Conservation (phyloP, 139 green algal species). For the Chlorella sp. region DNA sequence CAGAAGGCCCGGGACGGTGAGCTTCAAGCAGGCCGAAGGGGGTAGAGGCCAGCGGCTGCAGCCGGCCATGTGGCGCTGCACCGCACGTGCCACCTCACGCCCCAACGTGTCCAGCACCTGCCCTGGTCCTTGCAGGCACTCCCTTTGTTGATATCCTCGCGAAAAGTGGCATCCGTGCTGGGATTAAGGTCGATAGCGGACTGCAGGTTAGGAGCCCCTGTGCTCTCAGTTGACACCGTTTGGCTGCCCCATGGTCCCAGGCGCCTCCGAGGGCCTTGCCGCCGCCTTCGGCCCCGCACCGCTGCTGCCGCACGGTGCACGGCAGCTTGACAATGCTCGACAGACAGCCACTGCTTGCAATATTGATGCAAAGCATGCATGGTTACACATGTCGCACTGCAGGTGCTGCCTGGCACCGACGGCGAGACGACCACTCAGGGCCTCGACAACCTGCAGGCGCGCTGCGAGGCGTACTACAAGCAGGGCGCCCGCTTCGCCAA, state of each 20-base stretch:
- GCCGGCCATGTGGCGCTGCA: not conserved
- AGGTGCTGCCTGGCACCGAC: slow-evolving; percentile 54
- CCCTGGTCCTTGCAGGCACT: not conserved
- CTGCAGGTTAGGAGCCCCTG: slow-evolving; percentile 31
- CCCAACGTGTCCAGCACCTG: not conserved
- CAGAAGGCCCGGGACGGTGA: slow-evolving; percentile 61
- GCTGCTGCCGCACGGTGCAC: no score
- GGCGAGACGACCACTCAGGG: slow-evolving; percentile 68
- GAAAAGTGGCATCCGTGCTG: slow-evolving; percentile 72
- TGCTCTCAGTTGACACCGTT: no score
- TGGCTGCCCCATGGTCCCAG: no score
- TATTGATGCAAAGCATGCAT: no score
- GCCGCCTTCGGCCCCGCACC: no score
- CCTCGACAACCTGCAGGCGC: slow-evolving; percentile 77
- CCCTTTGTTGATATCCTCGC: slow-evolving; percentile 77
- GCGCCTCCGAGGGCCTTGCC: no score
- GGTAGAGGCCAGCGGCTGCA: not conserved
- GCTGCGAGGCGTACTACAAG: slow-evolving; percentile 82
- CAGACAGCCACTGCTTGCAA: no score
- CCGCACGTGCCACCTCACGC: not conserved
- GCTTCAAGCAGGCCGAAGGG: not conserved
- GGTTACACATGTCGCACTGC: not conserved
- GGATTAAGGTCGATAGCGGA: slow-evolving; percentile 94
- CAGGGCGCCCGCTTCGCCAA: slow-evolving; percentile 90
- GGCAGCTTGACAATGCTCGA: no score